A percentile compares a stretch with the other conserved stretches of the same genome.
phyloP scores from a whole-genome alignment of 257 asterid genomes.

The Lycium barbarum region DNA sequence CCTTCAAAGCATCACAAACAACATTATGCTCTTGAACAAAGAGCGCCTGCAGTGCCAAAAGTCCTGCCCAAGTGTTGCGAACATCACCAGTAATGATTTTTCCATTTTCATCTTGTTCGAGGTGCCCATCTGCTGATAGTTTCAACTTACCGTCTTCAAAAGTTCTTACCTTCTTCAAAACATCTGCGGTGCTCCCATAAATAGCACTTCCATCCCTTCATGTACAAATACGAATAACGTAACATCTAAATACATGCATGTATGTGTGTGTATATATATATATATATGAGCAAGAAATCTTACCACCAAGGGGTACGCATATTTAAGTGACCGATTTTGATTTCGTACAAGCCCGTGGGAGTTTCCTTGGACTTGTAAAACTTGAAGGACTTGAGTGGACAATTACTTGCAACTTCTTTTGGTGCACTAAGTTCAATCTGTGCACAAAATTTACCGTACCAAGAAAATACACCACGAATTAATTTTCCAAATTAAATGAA shows the following conservation, averaged over 20 bases:
- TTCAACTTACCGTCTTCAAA: constrained; percentile 67
- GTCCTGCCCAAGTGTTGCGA: constrained; percentile 70
- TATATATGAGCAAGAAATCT: constrained; percentile 3
- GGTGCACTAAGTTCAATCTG: constrained; percentile 62
- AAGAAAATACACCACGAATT: no score
- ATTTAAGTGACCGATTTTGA: constrained; percentile 54
- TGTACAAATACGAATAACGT: background rate
- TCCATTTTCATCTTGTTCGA: constrained; percentile 48
- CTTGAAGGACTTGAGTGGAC: constrained; percentile 65
- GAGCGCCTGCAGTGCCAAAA: constrained; percentile 59
- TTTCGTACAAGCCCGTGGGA: constrained; percentile 44
- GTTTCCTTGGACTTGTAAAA: constrained; percentile 55
- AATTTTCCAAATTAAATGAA: no score
- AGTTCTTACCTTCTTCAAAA: constrained; percentile 48
- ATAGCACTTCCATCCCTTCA: constrained; percentile 75
- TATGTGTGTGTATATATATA: no score
- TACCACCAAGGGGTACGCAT: constrained; percentile 75
- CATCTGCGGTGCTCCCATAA: constrained; percentile 52
- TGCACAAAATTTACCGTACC: background rate
- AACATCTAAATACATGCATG: no score
- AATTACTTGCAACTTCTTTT: constrained; percentile 50
- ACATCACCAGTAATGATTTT: constrained; percentile 56
- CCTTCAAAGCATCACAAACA: constrained; percentile 63
- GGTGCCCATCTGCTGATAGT: constrained; percentile 54
- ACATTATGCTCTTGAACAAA: constrained; percentile 67